Conservation (phyloP, 371 early-diverging fungal genomes). For the Rhizomucor pusillus region DNA sequence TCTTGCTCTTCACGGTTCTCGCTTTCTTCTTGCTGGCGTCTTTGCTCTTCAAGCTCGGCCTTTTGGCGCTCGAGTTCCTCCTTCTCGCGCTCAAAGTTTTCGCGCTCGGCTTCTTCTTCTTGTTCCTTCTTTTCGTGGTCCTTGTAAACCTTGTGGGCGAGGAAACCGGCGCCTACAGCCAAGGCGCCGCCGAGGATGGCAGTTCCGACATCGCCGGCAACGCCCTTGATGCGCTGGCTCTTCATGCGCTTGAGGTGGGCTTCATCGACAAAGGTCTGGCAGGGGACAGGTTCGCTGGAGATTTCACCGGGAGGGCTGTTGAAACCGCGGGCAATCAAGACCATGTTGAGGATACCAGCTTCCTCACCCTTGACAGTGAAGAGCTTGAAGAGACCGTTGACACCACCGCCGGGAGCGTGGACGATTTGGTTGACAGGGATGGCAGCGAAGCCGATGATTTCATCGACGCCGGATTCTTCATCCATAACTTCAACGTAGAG, state of each 20-base stretch:
- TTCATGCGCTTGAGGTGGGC: constrained; percentile 48
- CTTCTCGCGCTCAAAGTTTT: constrained; percentile 11
- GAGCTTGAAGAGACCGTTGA: constrained; percentile 49
- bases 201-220: constrained; percentile 33
- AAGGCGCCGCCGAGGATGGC: constrained; percentile 12
- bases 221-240: constrained; percentile 43
- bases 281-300: constrained; percentile 26
- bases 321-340: constrained; percentile 47
- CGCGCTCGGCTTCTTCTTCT: constrained; percentile 10
- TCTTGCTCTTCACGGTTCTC: constrained; percentile 20
- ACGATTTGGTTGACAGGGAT: constrained; percentile 58
- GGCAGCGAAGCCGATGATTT: constrained; percentile 59
- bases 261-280: constrained; percentile 49
- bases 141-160: constrained; percentile 50
- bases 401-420: constrained; percentile 42
- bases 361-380: constrained; percentile 43
- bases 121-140: constrained; percentile 30
- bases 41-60: constrained; percentile 24
- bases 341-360: constrained; percentile 47
- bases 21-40: constrained; percentile 19
- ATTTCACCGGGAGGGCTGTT: constrained; percentile 35
- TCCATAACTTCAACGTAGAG: constrained; percentile 59
- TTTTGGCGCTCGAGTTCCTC: constrained; percentile 35
- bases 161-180: constrained; percentile 39
- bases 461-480: constrained; percentile 43